Percentiles rank a stretch among this genome's conserved stretches.
These are phyloP conservation scores for Aspergillus phoenicis DNA, from an alignment of 2,329 filamentous ascomycete species.

Conservation along the genomic window DNA sequence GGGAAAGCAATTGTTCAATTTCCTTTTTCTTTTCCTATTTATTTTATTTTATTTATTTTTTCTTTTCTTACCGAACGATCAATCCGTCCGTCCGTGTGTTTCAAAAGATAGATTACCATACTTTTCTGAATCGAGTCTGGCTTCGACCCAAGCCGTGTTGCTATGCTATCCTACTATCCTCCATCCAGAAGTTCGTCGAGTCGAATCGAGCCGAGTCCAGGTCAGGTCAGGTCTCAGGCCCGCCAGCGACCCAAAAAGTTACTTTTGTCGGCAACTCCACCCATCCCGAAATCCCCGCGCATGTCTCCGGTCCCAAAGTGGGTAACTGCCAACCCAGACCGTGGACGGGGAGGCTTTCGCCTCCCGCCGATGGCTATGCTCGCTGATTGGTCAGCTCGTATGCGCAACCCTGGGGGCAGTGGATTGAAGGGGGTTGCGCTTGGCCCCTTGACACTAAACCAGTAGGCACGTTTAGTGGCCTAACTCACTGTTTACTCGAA, in stretches of 20 bases:
- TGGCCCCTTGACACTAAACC: too few species aligned
- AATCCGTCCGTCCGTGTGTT: not conserved
- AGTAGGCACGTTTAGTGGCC: too few species aligned
- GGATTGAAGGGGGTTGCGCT: too few species aligned
- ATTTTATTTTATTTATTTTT: not conserved
- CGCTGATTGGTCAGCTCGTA: not conserved
- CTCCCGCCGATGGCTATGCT: not conserved
- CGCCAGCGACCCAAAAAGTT: too few species aligned
- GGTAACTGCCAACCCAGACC: constrained; percentile 2
- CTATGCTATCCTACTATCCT: too few species aligned
- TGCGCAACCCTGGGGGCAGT: not conserved
- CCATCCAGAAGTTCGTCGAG: not conserved
- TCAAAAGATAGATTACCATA: constrained; percentile 1
- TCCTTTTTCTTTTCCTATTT: constrained; percentile 6
- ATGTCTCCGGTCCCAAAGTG: not conserved
- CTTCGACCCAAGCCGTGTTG: not conserved
- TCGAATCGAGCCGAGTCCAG: not conserved
- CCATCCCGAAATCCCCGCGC: constrained; percentile 2
- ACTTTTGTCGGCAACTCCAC: not conserved
- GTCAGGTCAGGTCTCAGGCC: too few species aligned
- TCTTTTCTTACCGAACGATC: not conserved
- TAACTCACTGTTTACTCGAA: too few species aligned
- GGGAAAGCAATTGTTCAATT: constrained; percentile 1
- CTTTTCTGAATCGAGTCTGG: not conserved
- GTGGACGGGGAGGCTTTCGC: constrained; percentile 1